Conservation (phyloP, 2,329 filamentous ascomycete species). For the Dactylellina sp. region DNA sequence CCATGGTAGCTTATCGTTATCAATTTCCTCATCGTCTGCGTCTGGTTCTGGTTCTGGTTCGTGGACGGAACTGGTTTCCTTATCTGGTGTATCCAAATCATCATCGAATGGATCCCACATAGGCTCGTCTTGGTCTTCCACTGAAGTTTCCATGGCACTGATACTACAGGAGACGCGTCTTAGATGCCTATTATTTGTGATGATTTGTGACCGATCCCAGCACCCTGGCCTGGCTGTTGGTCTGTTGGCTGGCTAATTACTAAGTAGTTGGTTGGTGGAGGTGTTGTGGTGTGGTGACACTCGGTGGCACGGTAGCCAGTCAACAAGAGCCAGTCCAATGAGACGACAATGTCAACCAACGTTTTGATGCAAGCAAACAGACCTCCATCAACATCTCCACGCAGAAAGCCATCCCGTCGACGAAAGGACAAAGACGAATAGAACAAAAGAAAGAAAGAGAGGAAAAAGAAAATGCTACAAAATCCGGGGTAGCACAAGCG, state of each 20-base stretch:
- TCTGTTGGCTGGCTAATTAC: not conserved
- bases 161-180: not conserved
- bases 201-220: not conserved
- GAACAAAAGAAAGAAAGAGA: not conserved
- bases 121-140: not conserved
- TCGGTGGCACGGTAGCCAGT: not conserved
- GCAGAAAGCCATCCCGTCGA: not conserved
- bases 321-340: not conserved
- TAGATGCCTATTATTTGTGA: not conserved
- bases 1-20: constrained; percentile 30
- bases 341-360: not conserved
- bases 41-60: too few relatives aligned
- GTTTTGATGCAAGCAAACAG: not conserved
- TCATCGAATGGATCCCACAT: constrained; percentile 12
- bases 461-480: not conserved
- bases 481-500: constrained; percentile 47
- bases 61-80: too few relatives aligned
- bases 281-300: constrained; percentile 3
- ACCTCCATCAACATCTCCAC: not conserved
- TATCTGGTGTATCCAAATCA: not conserved
- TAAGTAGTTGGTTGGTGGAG: not conserved
- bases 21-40: constrained; percentile 15
- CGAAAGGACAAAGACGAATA: not conserved
- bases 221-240: not conserved
- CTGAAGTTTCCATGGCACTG: constrained; percentile 6